phyloP scores from a whole-genome alignment of 169 alveolate species.

The Eimeria necatrix region DNA sequence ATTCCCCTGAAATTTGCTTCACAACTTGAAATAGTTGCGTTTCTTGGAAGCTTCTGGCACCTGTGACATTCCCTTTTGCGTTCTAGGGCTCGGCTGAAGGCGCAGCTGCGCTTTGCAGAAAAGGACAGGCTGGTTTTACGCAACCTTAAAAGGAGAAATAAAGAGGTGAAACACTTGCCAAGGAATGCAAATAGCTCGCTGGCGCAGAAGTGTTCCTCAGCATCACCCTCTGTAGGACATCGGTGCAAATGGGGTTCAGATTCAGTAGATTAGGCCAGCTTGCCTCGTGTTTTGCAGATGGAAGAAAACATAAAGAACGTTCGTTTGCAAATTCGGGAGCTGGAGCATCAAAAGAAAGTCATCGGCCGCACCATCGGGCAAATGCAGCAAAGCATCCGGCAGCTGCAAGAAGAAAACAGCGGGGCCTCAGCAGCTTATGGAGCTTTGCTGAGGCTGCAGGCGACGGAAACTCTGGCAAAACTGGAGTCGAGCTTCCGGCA shows the following conservation, averaged over 20 bases:
- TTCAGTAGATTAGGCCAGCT: background rate
- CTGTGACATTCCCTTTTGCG: too few species aligned
- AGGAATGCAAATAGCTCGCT: too few species aligned
- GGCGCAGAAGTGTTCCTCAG: too few species aligned
- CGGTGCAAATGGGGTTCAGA: background rate
- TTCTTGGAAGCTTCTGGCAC: too few species aligned
- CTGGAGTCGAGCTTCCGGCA: slow-evolving; percentile 11
- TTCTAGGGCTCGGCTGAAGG: slow-evolving; percentile 66
- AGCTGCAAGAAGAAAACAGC: background rate
- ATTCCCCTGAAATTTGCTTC: background rate
- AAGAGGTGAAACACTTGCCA: background rate
- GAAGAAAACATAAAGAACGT: slow-evolving; percentile 23
- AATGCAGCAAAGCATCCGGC: slow-evolving; percentile 21
- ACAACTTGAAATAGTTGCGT: too few species aligned
- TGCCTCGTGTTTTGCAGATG: slow-evolving; percentile 15
- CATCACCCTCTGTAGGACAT: background rate
- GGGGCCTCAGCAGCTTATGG: slow-evolving; percentile 31
- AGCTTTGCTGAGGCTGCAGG: slow-evolving; percentile 27
- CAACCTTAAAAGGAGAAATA: slow-evolving; percentile 56
- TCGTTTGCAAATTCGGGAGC: slow-evolving; percentile 50
- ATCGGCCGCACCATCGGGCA: slow-evolving; percentile 58
- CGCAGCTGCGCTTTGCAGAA: slow-evolving; percentile 81
- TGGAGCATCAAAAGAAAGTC: slow-evolving; percentile 48
- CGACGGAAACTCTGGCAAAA: slow-evolving; percentile 28
- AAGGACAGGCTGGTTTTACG: slow-evolving; percentile 80